These are phyloP conservation scores for Alternaria sp. DNA, from an alignment of 2,329 filamentous ascomycete genomes.

Conservation along the genomic window DNA sequence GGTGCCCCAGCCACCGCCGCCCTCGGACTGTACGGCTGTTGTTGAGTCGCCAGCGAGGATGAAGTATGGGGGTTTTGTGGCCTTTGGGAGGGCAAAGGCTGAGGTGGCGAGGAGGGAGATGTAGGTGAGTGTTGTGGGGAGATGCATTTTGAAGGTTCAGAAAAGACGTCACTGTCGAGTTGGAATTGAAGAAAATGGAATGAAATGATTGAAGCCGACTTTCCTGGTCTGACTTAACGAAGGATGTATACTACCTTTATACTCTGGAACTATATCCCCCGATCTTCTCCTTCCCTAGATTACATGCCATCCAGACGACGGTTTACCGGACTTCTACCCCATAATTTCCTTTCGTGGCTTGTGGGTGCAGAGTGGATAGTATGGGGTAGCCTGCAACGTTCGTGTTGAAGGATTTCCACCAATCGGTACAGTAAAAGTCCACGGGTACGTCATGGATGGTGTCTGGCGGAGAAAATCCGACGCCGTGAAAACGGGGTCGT, in stretches of 20 bases:
- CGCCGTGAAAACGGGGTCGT: background rate
- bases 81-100: constrained; percentile 5
- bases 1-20: constrained; percentile 62
- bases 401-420: constrained; percentile 16
- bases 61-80: constrained; percentile 34
- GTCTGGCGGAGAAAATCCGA: background rate
- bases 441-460: background rate
- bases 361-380: background rate
- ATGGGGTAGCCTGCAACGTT: background rate
- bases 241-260: background rate
- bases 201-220: background rate
- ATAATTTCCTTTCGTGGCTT: background rate
- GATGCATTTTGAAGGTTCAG: constrained; percentile 4
- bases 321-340: background rate
- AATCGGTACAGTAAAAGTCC: constrained; percentile 8
- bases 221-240: background rate
- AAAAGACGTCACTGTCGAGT: no score
- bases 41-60: constrained; percentile 51
- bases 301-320: background rate
- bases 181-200: background rate
- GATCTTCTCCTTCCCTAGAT: background rate
- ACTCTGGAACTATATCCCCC: background rate
- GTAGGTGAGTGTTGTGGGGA: constrained; percentile 3
- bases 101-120: constrained; percentile 5
- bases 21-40: constrained; percentile 39